Conservation (phyloP, 495 filamentous ascomycete species). For the Talaromyces proteolyticus region DNA sequence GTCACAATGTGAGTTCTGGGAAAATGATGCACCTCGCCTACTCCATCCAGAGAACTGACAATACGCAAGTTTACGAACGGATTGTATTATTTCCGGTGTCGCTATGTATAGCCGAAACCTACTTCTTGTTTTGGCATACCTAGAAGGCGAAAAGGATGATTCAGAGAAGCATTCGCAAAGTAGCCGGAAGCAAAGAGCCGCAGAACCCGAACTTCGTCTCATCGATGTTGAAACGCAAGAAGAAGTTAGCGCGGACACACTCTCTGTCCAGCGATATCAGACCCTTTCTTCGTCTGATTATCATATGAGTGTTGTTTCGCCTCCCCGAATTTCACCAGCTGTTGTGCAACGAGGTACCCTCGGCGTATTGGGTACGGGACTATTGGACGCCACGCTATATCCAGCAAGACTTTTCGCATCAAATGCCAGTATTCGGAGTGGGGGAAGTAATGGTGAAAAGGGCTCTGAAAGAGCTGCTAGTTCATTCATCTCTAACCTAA, state of each 20-base stretch:
- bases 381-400: slow-evolving; percentile 80
- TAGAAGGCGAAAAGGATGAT: slow-evolving; percentile 62
- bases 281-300: slow-evolving; percentile 87
- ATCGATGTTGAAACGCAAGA: slow-evolving; percentile 81
- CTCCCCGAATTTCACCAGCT: slow-evolving; percentile 54
- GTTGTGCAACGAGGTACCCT: slow-evolving; percentile 60
- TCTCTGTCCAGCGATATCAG: slow-evolving; percentile 80
- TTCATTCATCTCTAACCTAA: slow-evolving; percentile 32
- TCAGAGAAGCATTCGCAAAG: slow-evolving; percentile 37
- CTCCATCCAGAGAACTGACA: slow-evolving; percentile 9
- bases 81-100: slow-evolving; percentile 95
- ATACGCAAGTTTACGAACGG: slow-evolving; percentile 71
- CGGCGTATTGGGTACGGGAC: slow-evolving; percentile 55
- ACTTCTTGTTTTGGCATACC: slow-evolving; percentile 84
- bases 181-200: slow-evolving; percentile 63
- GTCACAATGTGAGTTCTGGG: slow-evolving; percentile 70
- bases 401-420: slow-evolving; percentile 81
- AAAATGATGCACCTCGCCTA: background rate
- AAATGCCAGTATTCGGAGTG: slow-evolving; percentile 74
- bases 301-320: slow-evolving; percentile 77
- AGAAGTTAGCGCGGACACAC: slow-evolving; percentile 72
- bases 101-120: slow-evolving; percentile 92
- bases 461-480: slow-evolving; percentile 38
- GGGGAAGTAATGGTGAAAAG: slow-evolving; percentile 54
- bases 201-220: slow-evolving; percentile 81